These are phyloP conservation scores for Limnanthes douglasii DNA, from an alignment of 345 rosid species.

Conservation along the genomic window DNA sequence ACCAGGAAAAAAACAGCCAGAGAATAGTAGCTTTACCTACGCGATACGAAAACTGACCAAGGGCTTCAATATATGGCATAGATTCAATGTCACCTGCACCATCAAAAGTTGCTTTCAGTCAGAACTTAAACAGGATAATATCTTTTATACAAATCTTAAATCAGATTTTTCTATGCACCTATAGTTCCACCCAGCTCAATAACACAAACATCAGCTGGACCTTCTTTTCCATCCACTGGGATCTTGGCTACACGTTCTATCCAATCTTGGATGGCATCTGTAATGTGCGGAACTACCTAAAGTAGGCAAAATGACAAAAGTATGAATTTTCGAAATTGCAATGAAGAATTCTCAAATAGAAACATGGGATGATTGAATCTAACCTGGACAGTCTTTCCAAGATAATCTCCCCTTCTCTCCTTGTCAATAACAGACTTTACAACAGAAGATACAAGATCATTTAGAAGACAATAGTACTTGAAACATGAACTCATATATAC, in stretches of 20 bases:
- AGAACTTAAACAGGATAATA: no score
- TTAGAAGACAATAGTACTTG: background rate
- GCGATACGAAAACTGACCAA: slow-evolving; percentile 82
- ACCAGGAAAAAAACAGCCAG: background rate
- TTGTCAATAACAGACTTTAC: slow-evolving; percentile 65
- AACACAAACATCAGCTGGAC: slow-evolving; percentile 94
- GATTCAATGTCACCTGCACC: slow-evolving; percentile 97
- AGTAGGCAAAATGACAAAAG: slow-evolving; percentile 2
- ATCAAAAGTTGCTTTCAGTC: no score
- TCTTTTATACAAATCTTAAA: no score
- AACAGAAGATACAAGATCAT: slow-evolving; percentile 1
- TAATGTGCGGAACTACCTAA: slow-evolving; percentile 93
- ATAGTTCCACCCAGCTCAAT: slow-evolving; percentile 97
- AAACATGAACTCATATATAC: no score
- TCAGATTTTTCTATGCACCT: no score
- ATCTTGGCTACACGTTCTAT: slow-evolving; percentile 73
- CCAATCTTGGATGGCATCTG: slow-evolving; percentile 95
- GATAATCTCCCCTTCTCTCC: slow-evolving; percentile 91
- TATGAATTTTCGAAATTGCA: background rate
- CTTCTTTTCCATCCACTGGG: slow-evolving; percentile 80
- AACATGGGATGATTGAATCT: background rate
- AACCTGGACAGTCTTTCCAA: slow-evolving; percentile 99
- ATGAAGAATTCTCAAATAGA: background rate
- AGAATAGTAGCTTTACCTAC: slow-evolving; percentile 41
- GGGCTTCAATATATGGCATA: slow-evolving; percentile 94